Base-by-base conservation (phyloP, 2,329 filamentous ascomycete species). In the Neofusicoccum laricinum region DNA sequence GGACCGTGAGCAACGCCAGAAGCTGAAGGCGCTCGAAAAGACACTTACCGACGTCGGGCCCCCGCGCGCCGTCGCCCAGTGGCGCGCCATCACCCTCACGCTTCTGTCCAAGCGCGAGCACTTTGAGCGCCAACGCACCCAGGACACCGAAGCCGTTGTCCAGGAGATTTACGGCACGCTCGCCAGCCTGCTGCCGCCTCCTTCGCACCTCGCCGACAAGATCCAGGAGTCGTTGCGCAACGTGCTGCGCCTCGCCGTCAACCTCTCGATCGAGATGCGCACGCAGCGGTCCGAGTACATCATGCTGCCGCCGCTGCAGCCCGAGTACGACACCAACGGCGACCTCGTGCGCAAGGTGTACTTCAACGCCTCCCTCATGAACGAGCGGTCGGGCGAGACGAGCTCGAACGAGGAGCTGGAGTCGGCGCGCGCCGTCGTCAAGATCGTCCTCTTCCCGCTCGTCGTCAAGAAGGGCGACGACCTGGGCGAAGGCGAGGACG, bases 401-500 rank as follows among this genome's bases (percentile, higher is more conserved):
- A 83, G 76, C 36, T 88, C 87, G 25, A 94, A 95, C 72, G 90
- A 94, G 68, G 90, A 94, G 61, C 86, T 97, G 25, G 91, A 98
- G 77, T 82, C 84, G 5, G 85, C 89, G 66, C 84, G 86, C 45
- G 89, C 92, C 30, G 86, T 94, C 17, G 93, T 99, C 45, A 91
- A 95, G 69, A 87, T 97, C 67, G 93, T 99, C 1, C 86, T 99
- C 45, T 99, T 99, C 82, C 96, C 96, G 10, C 85, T 98, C 1
- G 94, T 99, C 17, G 92, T 98, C 41, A 97, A 97, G 81, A 96
- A 95, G 81, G 94, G 93, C 61, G 91, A 96, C 72, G 94, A 98
- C 74, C 82, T 84, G 45, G 95, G 93, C 25, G 85, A 90, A 61
- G 94, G 93, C 63, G 92, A 97, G 63, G 93, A 97, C 69, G 93